These are phyloP conservation scores for Mycena floridula DNA, from an alignment of 768 basidiomycete species.

Conservation along the genomic window DNA sequence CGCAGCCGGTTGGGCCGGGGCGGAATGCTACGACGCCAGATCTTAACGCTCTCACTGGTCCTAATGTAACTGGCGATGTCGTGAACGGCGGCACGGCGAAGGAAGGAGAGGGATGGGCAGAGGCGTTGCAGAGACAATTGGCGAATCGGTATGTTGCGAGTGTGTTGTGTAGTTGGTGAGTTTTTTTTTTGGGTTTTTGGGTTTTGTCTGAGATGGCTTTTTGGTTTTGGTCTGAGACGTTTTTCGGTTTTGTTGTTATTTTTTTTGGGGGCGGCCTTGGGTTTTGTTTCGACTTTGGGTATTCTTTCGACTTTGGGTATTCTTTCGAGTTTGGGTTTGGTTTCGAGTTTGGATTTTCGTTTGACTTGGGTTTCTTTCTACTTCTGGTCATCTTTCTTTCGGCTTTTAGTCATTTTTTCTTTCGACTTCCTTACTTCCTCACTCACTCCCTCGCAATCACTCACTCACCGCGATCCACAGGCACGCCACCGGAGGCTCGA, in stretches of 20 bases:
- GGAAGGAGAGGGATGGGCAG: conserved; percentile 58
- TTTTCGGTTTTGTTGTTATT: background rate
- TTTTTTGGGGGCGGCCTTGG: background rate
- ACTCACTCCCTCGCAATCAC: too few species aligned
- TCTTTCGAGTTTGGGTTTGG: too few species aligned
- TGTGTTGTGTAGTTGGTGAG: conserved; percentile 84
- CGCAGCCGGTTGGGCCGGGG: conserved; percentile 47
- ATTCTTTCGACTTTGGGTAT: background rate
- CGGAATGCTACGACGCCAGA: conserved; percentile 51
- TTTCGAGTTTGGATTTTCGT: too few species aligned
- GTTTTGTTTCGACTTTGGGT: background rate
- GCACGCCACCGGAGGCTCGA: conserved; percentile 85
- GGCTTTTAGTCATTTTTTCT: too few species aligned
- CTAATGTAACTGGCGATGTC: conserved; percentile 53
- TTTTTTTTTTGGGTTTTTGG: too few species aligned
- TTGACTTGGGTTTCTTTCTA: too few species aligned
- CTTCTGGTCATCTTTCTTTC: too few species aligned
- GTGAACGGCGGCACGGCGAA: conserved; percentile 62
- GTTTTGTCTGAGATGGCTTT: background rate
- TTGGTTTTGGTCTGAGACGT: background rate
- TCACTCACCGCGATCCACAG: too few species aligned
- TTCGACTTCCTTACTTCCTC: too few species aligned
- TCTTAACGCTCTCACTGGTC: conserved; percentile 45
- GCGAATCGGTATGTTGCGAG: conserved; percentile 84
- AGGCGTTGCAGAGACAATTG: conserved; percentile 58